A percentile compares a stretch with the other conserved stretches of the same genome.
Evolutionary conservation across 1,284 basidiomycete species (phyloP).

Genomic region (Ganoderma multipileum): DNA sequence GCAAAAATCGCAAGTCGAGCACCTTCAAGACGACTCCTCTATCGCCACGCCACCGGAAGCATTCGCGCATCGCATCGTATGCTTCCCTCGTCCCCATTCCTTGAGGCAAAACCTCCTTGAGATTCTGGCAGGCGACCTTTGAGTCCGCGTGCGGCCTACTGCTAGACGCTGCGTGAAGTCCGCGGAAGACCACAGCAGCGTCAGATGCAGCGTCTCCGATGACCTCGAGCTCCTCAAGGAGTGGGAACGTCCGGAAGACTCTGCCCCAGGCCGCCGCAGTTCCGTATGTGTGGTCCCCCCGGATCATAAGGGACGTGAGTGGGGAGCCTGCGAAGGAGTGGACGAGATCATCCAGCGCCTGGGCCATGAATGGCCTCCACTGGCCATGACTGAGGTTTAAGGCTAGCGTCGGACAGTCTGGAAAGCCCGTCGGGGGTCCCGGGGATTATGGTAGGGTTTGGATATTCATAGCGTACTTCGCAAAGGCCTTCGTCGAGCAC

Average conservation of each 20-base stretch:
- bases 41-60: background rate
- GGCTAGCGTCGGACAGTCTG: too few species aligned
- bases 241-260: background rate
- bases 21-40: background rate
- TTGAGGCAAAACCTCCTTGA: background rate
- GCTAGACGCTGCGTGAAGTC: background rate
- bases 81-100: background rate
- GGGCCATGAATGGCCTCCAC: too few species aligned
- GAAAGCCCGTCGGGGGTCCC: too few species aligned
- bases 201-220: background rate
- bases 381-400: too few species aligned
- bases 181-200: background rate
- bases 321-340: background rate
- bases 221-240: background rate
- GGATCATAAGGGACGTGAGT: background rate
- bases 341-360: background rate
- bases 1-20: too few species aligned
- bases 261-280: background rate
- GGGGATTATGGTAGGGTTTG: too few species aligned
- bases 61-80: background rate
- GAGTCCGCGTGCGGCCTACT: background rate
- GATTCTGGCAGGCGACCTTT: background rate
- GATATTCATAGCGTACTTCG: too few species aligned
- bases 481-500: too few species aligned
- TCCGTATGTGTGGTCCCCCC: background rate